Base-by-base conservation (phyloP, 441 rosid species). In the Mallotus japonicus region DNA sequence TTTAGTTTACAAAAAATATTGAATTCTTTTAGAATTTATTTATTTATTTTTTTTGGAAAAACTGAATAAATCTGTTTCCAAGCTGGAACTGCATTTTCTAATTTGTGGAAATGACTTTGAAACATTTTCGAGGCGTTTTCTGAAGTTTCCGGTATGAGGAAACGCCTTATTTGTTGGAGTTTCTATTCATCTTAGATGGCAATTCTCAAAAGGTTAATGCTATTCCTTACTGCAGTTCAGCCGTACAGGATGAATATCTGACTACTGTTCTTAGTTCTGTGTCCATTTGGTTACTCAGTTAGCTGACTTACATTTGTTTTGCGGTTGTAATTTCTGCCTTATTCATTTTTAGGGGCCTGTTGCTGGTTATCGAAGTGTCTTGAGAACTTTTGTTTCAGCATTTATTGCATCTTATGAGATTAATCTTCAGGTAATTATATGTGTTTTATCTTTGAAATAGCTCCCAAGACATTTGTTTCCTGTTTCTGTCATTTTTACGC, bases 401-500 rank as follows among this genome's bases (percentile, higher is more conserved):
- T 96, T 96, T 78, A 87, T 96, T 86, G 99, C 99, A n/a, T 90
- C 98, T n/a, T 96, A 93, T 73, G 99, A 96, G 82, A 83, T 96
- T 75, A 96, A 83, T 82, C 80, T 87, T 81, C 97, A 93, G 97
- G 98, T 95, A 77, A 69, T 66, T 72, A 62, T 57, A 63, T 62
- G 59, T 67, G 49, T 61, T 64, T 55, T 22, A 37, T 63, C 24
- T 62, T 74, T 34, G 32, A 70, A 37, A 59, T 67, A 17, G 10
- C 49, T 63, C 66, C 34, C 47, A 57, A 80, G 60, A 42, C 57
- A 65, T 73, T 34, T 15, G 53, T 42, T 54, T 59, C 13, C 15
- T 34, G 7, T 24, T 34, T 40, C 22, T 63, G 54, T 44, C 63
- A 59, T 56, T 72, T 64, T 55, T 71, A 72, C 47, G 49, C 67